Base-by-base conservation (phyloP, 352 stramenopile genomes). In the Pythium folliculosum region DNA sequence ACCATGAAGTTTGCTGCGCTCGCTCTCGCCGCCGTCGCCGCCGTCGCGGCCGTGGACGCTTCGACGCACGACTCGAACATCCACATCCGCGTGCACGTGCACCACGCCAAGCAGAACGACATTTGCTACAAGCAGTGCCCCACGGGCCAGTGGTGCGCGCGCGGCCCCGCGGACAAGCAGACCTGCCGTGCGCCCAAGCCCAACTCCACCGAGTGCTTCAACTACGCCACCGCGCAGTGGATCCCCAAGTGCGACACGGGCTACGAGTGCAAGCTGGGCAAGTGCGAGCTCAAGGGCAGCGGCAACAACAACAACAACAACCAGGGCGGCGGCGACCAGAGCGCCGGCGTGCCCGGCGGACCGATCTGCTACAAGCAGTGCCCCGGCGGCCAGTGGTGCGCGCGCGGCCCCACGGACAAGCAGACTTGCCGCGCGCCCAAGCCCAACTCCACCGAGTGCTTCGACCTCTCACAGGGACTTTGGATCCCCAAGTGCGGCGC, bases 81-180 rank as follows among this genome's bases (percentile, higher is more conserved):
- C 40, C 69, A 71, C 63, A 53, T 75, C 47, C 69, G 60, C 40
- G 50, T 75, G 17, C 68, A 65, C 68, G n/a, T 51, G 47, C 32
- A 65, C 50, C 16, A 58, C 21, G 38, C 50, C 12, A 48, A 51
- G 27, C 52, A 68, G 22, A 30, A 51, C 23, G 44, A 23, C 0
- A 64, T 69, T 35, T 65, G 56, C 63, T 60, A 64, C 54, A 66
- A 66, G 57, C 17, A 58, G n/a, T 84, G 76, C 22, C 54, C 70
- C 0, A 48, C 30, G 12, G 59, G 68, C 43, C 67, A 78, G 53
- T 80, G 77, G 63, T 85, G 77, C 52, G 75, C 78, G 56, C 69
- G 69, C 27, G 40, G 9, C 9, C 40, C 38, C 12, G 38, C 38
- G 38, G 69, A 65, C 38, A 68, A 54, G 14, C 53, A 61, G 35